A percentile compares a stretch with the other conserved stretches of the same genome.
Evolutionary conservation across 176 grass and related monocot species (phyloP).

Genomic region (Elymus sibiricus): DNA sequence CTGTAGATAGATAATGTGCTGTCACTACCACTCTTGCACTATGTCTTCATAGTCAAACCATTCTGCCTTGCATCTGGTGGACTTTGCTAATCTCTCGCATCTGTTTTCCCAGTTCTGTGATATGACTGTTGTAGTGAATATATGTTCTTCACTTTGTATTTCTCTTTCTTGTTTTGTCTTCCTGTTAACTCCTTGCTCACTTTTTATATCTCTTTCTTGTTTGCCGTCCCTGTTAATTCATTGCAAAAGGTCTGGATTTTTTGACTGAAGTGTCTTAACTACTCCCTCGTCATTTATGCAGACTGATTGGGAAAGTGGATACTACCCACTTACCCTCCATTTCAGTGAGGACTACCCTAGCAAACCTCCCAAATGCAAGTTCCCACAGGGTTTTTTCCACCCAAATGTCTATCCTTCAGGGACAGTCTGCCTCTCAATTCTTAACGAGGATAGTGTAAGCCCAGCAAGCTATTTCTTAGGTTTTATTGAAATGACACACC

Average conservation of each 20-base stretch:
- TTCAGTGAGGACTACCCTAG: constrained; percentile 86
- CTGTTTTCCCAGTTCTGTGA: not conserved
- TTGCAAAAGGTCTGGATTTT: not conserved
- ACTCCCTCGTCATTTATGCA: constrained; percentile 20
- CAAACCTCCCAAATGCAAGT: constrained; percentile 89
- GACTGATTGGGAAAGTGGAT: constrained; percentile 87
- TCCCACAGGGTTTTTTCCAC: constrained; percentile 81
- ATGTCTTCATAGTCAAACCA: not conserved
- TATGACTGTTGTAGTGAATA: not conserved
- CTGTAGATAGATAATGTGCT: constrained; percentile 12
- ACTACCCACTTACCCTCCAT: constrained; percentile 66
- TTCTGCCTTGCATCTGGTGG: constrained; percentile 1
- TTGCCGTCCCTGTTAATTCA: not conserved
- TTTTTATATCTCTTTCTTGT: not conserved
- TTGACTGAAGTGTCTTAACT: not conserved
- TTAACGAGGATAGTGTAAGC: constrained; percentile 82
- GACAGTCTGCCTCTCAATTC: constrained; percentile 85
- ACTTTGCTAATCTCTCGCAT: not conserved
- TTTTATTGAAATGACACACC: not conserved
- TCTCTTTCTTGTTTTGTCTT: not conserved
- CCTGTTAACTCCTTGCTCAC: constrained; percentile 1
- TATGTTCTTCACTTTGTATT: not conserved
- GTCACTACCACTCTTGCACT: not conserved
- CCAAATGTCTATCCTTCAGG: constrained; percentile 93
- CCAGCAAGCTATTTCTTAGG: not conserved